Evolutionary conservation across 495 filamentous ascomycete species (phyloP), one percentile per base, ranked within the genome.

Genomic region (Recurvomyces mirabilis): DNA sequence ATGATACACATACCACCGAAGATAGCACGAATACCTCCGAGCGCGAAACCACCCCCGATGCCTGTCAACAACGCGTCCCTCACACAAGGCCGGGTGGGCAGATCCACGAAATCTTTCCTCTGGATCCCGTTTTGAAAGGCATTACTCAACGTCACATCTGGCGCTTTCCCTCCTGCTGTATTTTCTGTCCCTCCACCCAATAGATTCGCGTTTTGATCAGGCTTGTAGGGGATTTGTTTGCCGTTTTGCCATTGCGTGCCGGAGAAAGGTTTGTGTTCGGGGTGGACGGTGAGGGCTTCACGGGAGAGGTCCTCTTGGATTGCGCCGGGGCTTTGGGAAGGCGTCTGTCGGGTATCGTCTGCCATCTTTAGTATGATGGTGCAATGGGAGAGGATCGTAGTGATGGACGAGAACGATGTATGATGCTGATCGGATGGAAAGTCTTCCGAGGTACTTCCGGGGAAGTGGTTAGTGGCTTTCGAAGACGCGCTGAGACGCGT

Each of bases 1-100:
- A 20, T 26, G 14, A 17, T 13, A 11, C 24, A 60, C 68, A 43
- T 71, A 91, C 87, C 80, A 65, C 87, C 80, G 37, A 84, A 63
- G 11, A 95, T 60, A 58, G 73, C 81, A 31, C 81, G 71, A 30
- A 84, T 46, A 28, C 75, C 79, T 32, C 88, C 87, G 23, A 84
- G 58, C 17, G 68, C 82, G 47, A 86, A 80, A 9, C 84, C 88
- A 5, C 72, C 70, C 1, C 74, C 79, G 53, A 96, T 91, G 19
- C 87, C 91, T 1, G 79, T 77, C 56, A 96, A 64, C 43, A 94
- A 64, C 13, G 84, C 77, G 53, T 91, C 79, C 21, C 89, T 75
- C 4, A 82, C 79, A 63, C 91, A 95, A 15, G 89, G 91, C 48
- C 75, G 69, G 56, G 81, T 79, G 62, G 88, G 78, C 45, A 94